Conservation (phyloP, 192 early-diverging fungal species). For the Linderina pennispora region DNA sequence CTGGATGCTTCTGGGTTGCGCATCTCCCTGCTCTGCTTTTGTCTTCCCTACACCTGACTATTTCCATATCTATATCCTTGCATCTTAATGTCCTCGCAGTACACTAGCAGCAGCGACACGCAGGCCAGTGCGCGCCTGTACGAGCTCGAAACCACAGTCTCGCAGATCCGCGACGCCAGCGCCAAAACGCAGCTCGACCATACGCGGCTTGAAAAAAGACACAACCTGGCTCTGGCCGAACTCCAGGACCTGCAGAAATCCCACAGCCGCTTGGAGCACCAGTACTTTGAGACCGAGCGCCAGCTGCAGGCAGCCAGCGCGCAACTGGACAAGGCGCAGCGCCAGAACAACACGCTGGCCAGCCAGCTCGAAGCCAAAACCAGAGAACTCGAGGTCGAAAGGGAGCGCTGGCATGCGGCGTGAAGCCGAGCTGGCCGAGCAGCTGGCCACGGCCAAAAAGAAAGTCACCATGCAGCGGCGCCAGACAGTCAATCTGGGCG, state of each 20-base stretch:
- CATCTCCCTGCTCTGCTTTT: no score
- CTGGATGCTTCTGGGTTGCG: no score
- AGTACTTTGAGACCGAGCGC: slow-evolving; percentile 27
- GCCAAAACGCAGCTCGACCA: slow-evolving; percentile 7
- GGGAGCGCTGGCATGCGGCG: slow-evolving; percentile 33
- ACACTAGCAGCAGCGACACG: no score
- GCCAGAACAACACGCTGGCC: no score
- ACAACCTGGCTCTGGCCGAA: slow-evolving; percentile 28
- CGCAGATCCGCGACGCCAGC: slow-evolving; percentile 32
- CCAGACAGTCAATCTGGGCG: slow-evolving; percentile 23
- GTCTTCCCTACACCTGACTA: no score
- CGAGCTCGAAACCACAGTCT: slow-evolving; percentile 30
- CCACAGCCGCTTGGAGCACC: slow-evolving; percentile 39
- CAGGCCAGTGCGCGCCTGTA: slow-evolving; percentile 29
- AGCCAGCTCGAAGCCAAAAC: slow-evolving; percentile 9
- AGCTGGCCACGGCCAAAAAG: slow-evolving; percentile 37
- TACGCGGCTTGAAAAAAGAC: slow-evolving; percentile 26
- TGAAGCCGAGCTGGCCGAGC: slow-evolving; percentile 26
- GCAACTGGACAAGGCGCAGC: slow-evolving; percentile 22
- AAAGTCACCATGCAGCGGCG: slow-evolving; percentile 28
- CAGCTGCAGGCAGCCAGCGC: slow-evolving; percentile 13
- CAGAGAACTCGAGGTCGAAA: slow-evolving; percentile 18
- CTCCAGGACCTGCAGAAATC: slow-evolving; percentile 28
- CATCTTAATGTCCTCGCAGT: no score
- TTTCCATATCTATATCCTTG: no score